Conservation (phyloP, 352 stramenopile species). For the Globisporangium barbulae region DNA sequence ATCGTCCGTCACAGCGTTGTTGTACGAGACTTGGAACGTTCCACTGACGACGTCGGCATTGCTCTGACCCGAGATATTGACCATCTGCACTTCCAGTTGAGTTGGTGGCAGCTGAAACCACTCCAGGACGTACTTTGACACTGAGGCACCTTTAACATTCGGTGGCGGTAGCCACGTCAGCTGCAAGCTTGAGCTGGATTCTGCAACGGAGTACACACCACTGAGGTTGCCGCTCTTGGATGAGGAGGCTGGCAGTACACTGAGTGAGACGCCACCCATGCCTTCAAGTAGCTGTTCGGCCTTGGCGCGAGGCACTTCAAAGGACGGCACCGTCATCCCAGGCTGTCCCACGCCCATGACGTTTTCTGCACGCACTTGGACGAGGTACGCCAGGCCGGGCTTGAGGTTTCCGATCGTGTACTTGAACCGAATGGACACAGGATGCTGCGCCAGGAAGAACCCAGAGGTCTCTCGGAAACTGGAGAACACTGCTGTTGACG, state of each 20-base stretch:
- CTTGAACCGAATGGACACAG: conserved; percentile 59
- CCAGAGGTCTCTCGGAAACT: conserved; percentile 39
- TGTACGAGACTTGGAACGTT: conserved; percentile 75
- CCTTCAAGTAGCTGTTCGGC: conserved; percentile 41
- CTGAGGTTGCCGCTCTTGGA: conserved; percentile 7
- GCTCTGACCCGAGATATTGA: conserved; percentile 56
- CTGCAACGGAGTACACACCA: conserved; percentile 25
- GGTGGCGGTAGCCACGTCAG: conserved; percentile 56
- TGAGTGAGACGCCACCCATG: conserved; percentile 54
- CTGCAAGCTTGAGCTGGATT: conserved; percentile 35
- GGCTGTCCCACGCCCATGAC: conserved; percentile 58
- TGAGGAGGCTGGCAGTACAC: conserved; percentile 30
- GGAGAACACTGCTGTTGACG: not conserved
- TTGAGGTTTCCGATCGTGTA: conserved; percentile 52
- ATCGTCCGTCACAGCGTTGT: conserved; percentile 38
- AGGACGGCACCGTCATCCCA: conserved; percentile 35
- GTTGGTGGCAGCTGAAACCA: conserved; percentile 53
- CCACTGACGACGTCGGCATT: conserved; percentile 45
- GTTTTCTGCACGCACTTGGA: conserved; percentile 65
- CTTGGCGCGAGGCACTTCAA: conserved; percentile 62
- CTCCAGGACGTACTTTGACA: conserved; percentile 70
- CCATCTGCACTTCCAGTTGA: conserved; percentile 58
- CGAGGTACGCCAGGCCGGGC: conserved; percentile 44
- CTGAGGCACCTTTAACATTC: conserved; percentile 36
- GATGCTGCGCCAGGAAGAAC: conserved; percentile 49